Base-by-base conservation (phyloP, 2,329 filamentous ascomycete species). In the Pseudogymnoascus destructans region DNA sequence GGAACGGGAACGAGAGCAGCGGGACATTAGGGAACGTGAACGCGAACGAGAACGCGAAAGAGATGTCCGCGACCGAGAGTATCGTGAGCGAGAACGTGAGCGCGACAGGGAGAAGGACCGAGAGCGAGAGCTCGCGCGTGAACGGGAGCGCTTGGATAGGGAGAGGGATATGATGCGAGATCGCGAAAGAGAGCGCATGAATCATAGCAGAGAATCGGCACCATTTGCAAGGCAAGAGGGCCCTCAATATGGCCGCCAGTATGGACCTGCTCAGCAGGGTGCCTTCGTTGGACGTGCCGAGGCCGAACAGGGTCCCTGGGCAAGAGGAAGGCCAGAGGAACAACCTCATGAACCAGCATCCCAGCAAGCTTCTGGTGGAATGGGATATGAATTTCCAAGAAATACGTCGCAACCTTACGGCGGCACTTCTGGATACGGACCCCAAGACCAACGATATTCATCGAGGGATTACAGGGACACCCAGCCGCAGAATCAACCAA, bases 11-110 rank as follows among this genome's bases (percentile, higher is more conserved):
- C 61, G 67, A 23, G 59, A 61, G 38, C 64, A 65, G 40, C 59
- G 63, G 55, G 61, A 65, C 5, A 52, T 52, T 2, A 49, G 57
- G 17, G 59, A 61, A 66, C 68, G 61, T 64, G 59, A 76, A 54
- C 67, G 73, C 7, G 73, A 75, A 59, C 70, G 71, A 17, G 70
- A 74, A 60, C 71, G 75, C 63, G 69, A 38, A 68, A 67, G 58
- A 66, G 69, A 30, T 58, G 30, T 21, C 17, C 55, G 54, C 27
- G 62, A 40, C 58, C 63, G 40, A 55, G 61, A 58, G 60, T 49
- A 55, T 54, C 59, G 42, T 62, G 73, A 60, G 73, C 75, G 57
- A 73, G 8, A 76, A 78, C 61, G 77, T 77, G 4, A 77, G 19
- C 55, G 58, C 23, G 58, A 77, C 58, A 70, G 71, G 13, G 74